Conservation (phyloP, 305 asterid species). For the Solanum aculeatissimum region DNA sequence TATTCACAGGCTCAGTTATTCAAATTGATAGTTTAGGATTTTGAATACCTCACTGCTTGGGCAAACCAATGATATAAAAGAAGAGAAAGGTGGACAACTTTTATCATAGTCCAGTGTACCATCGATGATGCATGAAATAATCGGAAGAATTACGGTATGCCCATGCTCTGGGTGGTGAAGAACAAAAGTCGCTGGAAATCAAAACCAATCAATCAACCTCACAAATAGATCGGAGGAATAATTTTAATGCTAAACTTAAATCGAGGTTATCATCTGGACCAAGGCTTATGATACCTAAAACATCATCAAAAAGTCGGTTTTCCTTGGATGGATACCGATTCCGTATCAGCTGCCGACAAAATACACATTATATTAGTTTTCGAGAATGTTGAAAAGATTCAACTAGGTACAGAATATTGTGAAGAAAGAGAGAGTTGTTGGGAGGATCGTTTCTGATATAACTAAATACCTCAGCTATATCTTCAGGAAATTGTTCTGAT, state of each 20-base stretch:
- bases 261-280: conserved; percentile 1
- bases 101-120: conserved; percentile 67
- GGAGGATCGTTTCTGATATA: neutral
- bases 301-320: conserved; percentile 90
- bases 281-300: conserved; percentile 49
- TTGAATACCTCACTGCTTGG: conserved; percentile 63
- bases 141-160: conserved; percentile 89
- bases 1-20: neutral
- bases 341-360: conserved; percentile 65
- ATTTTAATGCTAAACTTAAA: neutral
- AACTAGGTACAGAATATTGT: neutral
- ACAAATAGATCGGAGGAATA: neutral
- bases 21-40: neutral
- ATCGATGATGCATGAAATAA: conserved; percentile 87
- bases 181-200: conserved; percentile 80
- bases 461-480: conserved; percentile 76
- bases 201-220: neutral
- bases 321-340: conserved; percentile 79
- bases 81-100: conserved; percentile 75
- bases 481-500: conserved; percentile 94
- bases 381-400: neutral
- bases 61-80: conserved; percentile 84
- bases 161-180: conserved; percentile 99
- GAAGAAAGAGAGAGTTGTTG: neutral
- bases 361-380: neutral